A percentile compares a stretch with the other conserved stretches of the same genome.
Evolutionary conservation across 108 stramenopile genomes (phyloP).

Genomic region (Nannochloropsis salina): DNA sequence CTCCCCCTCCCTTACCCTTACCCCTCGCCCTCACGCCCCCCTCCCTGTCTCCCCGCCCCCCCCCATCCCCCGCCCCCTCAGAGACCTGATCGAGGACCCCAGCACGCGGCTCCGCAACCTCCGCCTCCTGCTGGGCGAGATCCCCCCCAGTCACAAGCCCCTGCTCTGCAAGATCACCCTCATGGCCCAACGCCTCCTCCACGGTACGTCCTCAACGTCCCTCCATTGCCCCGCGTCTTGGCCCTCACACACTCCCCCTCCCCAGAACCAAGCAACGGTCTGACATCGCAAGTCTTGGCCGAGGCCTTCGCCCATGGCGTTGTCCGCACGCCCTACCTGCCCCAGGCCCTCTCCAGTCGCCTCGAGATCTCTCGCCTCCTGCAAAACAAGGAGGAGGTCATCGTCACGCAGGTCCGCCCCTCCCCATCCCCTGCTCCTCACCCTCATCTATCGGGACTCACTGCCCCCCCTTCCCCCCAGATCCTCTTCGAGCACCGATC

Average conservation of each 20-base stretch:
- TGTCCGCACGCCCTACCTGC: constrained; percentile 5
- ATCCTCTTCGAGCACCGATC: neutral
- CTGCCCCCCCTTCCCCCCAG: neutral
- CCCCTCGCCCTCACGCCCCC: neutral
- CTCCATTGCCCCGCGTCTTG: neutral
- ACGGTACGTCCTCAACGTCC: neutral
- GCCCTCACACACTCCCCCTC: neutral
- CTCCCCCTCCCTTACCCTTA: neutral
- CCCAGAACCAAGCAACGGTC: neutral
- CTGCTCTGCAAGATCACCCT: neutral
- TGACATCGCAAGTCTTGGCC: neutral
- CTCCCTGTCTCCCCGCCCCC: neutral
- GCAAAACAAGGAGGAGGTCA: neutral
- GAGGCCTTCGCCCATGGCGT: neutral
- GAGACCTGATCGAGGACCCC: constrained; percentile 3
- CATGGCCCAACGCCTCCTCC: neutral
- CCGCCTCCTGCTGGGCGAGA: neutral
- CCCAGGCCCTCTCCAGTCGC: neutral
- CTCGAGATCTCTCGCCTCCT: neutral
- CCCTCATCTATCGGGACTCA: neutral
- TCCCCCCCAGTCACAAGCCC: neutral
- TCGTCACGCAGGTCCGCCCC: neutral
- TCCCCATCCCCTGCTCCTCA: neutral
- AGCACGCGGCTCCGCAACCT: neutral
- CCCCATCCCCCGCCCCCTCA: too few species aligned